Base-by-base conservation (phyloP, 805 yeast species). In the Teunomyces kruisii region DNA sequence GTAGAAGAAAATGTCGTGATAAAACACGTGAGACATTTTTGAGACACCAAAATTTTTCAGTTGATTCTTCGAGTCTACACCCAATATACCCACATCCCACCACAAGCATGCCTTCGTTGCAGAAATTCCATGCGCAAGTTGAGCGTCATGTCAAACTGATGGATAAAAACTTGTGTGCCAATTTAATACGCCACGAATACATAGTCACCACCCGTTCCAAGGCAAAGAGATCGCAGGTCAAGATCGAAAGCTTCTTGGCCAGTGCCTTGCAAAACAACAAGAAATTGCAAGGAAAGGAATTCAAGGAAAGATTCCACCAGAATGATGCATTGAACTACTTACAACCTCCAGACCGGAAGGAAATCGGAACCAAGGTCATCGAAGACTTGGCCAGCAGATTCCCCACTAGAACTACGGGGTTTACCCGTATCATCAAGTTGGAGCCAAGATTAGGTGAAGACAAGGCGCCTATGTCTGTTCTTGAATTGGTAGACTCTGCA, bases 381-480 rank as follows among this genome's bases (percentile, higher is more conserved):
- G 76, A 74, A 13, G 88, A 79, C 33, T 71, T 91, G 32, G 79
- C 81, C 3, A 73, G 79, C 33, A 74, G 96, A 46, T 91, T 86
- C 59, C 57, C 70, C 3, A 57, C 65, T 17, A 79, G 96, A 67
- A 59, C 65, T 1, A 87, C 89, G 49, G 97, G 97, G 1, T 92
- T 84, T 69, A 89, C 97, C 2, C 80, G 98, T 54, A 80, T 92
- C 43, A 68, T 90, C 50, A 83, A 79, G 54, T 71, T 94, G 49
- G 98, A 94, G 64, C 89, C 91, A 13, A 76, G 98, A 53, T 65
- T 84, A 39, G 91, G 94, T 45, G 74, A 70, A 49, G 99, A 94
- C 62, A 86, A 83, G 49, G 96, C 97, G 0, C 91, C 91, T 27
- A 94, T 88, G 75, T 83, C 94, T 0, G 83, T 91, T 7, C 59